A percentile compares a stretch with the other conserved stretches of the same genome.
Evolutionary conservation across 1,284 basidiomycete species (phyloP).

Genomic region (Schizophyllum amplum): DNA sequence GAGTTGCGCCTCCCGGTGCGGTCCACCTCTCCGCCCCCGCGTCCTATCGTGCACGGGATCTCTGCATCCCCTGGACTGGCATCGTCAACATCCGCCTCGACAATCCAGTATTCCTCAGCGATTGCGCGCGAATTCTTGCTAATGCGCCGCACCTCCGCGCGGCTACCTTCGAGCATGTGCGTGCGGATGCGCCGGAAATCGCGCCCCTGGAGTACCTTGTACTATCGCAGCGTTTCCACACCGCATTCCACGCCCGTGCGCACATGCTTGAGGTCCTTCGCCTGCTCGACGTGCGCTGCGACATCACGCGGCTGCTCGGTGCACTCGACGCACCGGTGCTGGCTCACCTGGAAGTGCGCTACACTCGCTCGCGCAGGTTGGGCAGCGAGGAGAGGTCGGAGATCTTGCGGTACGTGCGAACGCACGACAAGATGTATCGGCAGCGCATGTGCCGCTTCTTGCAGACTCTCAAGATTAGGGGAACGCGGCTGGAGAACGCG

Average conservation of each 20-base stretch:
- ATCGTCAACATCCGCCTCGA: not conserved
- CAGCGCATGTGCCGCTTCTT: not conserved
- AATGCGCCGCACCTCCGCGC: not conserved
- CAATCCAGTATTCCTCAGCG: not conserved
- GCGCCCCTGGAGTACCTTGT: not conserved
- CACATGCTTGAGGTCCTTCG: not conserved
- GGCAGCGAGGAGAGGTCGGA: not conserved
- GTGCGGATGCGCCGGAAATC: not conserved
- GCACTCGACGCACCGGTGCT: slow-evolving; percentile 2
- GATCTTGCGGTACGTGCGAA: not conserved
- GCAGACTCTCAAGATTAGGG: not conserved
- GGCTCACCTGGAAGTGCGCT: not conserved
- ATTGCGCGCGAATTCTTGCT: not conserved
- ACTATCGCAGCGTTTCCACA: not conserved
- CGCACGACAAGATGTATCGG: not conserved
- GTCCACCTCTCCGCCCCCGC: not conserved
- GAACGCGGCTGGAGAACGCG: not conserved
- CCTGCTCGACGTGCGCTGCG: not conserved
- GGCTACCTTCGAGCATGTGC: not conserved
- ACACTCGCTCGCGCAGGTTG: not conserved
- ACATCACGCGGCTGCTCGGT: not conserved
- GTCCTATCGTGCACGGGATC: not conserved
- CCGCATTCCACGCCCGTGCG: not conserved
- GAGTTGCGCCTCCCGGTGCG: not conserved
- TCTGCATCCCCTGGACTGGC: not conserved